phyloP scores from a whole-genome alignment of 768 basidiomycete genomes.

The Hypholoma sublateritium region DNA sequence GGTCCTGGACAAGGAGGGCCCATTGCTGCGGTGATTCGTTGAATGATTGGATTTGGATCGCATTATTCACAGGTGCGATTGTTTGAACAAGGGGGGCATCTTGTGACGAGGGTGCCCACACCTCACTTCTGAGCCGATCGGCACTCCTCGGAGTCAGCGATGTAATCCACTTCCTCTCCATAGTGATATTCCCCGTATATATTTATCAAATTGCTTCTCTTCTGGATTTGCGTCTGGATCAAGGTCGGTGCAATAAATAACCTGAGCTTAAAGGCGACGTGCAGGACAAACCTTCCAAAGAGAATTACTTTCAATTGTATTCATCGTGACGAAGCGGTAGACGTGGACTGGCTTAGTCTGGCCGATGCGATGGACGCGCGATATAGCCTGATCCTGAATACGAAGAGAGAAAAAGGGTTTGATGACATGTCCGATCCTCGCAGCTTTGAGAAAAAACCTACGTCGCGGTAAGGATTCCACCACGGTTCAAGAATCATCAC shows the following conservation, averaged over 20 bases:
- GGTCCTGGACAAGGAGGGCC: too few relatives aligned
- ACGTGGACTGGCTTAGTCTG: constrained; percentile 15
- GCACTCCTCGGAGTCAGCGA: too few relatives aligned
- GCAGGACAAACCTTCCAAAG: background rate
- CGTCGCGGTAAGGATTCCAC: constrained; percentile 26
- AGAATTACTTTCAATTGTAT: background rate
- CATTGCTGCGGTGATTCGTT: too few relatives aligned
- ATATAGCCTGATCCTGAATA: constrained; percentile 21
- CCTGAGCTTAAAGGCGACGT: too few relatives aligned
- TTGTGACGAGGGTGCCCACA: too few relatives aligned
- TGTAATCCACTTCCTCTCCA: too few relatives aligned
- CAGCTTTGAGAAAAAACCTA: background rate
- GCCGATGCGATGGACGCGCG: constrained; percentile 18
- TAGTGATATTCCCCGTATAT: too few relatives aligned
- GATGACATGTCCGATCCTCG: background rate
- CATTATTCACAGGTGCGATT: too few relatives aligned
- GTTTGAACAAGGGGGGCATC: too few relatives aligned
- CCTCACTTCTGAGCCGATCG: too few relatives aligned
- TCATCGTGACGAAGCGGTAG: background rate
- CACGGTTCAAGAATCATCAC: constrained; percentile 24
- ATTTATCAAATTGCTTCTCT: too few relatives aligned
- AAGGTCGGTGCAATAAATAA: background rate
- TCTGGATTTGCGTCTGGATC: background rate
- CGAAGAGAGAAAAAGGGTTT: background rate
- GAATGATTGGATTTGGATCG: too few relatives aligned